Base-by-base conservation (phyloP, 192 early-diverging fungal species). In the Coemansia sp. region DNA sequence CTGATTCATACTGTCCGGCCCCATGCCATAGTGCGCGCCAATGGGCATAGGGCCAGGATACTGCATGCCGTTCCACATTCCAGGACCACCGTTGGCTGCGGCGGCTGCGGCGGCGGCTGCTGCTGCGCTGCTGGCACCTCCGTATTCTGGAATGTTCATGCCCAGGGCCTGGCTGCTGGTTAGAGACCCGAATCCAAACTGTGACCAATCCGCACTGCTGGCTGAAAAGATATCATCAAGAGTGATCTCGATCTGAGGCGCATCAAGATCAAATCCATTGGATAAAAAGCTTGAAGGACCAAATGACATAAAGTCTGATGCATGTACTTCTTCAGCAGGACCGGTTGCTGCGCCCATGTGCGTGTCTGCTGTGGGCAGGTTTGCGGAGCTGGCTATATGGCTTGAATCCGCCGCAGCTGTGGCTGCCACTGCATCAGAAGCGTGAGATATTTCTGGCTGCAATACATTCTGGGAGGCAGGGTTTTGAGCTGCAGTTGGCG, bases 231-330 rank as follows among this genome's bases (percentile, higher is more conserved):
- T 79, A 37, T 79, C 77, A 41, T 79, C 77, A 13, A 79, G 77
- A 19, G 70, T 73, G 55, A 72, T 79, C 48, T 79, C 77, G 33
- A 79, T 79, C 56, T 79, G 77, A 52, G 77, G 77, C 18, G 71
- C 69, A 18, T 78, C 75, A 38, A 78, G 61, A 18, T 78, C 75
- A 23, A 78, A 72, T 2, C 75, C 75, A 28, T 59, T 72, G 11
- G 75, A 72, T 46, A 78, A 44, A 45, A 78, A 78, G 61, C 65
- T 72, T 18, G 75, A 78, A 7, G 68, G 75, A 2, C 75, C 75
- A 64, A 78, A 69, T 6, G 75, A 78, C 75, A 78, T 78, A 49
- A 78, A 68, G 41, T 78, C 75, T 18, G 75, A 79, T 13, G 65
- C 77, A 19, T 73, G 62, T 2, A 69, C 66, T 12, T 68, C 77